Percentiles rank a stretch among this genome's conserved stretches.
Evolutionary conservation across 192 early-diverging fungal species (phyloP).

Genomic region (Coemansia sp.): DNA sequence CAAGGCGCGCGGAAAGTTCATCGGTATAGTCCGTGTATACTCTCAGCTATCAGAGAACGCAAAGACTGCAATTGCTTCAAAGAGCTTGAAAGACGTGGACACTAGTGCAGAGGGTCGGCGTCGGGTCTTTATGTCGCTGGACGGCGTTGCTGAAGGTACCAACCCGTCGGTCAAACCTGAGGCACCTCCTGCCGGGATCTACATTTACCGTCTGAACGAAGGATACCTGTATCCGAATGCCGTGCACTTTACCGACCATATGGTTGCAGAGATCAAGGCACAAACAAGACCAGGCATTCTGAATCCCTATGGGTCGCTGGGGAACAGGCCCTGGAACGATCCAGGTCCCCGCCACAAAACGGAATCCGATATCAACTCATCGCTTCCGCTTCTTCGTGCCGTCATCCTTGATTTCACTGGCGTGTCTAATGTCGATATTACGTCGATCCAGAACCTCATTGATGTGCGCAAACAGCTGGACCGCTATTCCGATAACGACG

Average conservation of each 20-base stretch:
- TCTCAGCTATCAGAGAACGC: not conserved
- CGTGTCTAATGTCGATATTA: constrained; percentile 77
- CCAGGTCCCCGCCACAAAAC: constrained; percentile 49
- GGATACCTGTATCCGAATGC: constrained; percentile 54
- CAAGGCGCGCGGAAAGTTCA: constrained; percentile 48
- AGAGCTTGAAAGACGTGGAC: not conserved
- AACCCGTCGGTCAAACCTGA: constrained; percentile 32
- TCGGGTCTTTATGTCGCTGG: constrained; percentile 71
- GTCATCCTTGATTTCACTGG: constrained; percentile 80
- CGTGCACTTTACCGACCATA: constrained; percentile 52
- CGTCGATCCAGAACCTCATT: constrained; percentile 73
- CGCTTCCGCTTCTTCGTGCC: constrained; percentile 60
- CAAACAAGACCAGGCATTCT: constrained; percentile 48
- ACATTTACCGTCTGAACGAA: constrained; percentile 53
- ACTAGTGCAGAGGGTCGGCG: constrained; percentile 20
- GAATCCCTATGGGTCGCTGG: constrained; percentile 48
- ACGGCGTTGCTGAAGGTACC: constrained; percentile 40
- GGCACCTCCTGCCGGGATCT: constrained; percentile 32
- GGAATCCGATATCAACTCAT: constrained; percentile 41
- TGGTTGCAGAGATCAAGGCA: constrained; percentile 53
- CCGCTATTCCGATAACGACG: constrained; percentile 51
- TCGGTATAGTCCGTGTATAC: constrained; percentile 46
- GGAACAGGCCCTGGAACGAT: constrained; percentile 63
- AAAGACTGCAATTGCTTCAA: not conserved
- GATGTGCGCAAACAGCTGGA: constrained; percentile 64